Base-by-base conservation (phyloP, 2,329 filamentous ascomycete genomes). In the Triangularia setosa region DNA sequence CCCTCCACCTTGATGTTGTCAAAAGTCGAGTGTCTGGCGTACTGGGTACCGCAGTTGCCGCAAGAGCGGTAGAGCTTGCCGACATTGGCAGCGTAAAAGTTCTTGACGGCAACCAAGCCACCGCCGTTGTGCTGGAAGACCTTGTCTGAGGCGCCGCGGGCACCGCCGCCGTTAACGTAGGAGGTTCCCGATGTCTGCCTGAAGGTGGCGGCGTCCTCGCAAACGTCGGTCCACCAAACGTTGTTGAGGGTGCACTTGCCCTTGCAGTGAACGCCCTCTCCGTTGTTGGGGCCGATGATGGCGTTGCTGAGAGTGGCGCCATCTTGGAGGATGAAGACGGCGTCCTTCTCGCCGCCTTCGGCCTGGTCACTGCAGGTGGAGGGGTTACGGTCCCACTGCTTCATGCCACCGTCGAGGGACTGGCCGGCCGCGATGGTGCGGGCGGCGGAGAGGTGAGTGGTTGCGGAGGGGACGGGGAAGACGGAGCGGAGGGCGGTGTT, bases 271-370 rank as follows among this genome's bases (percentile, higher is more conserved):
- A 83, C 75, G 63, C 78, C 81, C 71, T 82, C 81, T 58, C 78
- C 76, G 66, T 82, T 75, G 67, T 80, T 77, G 14, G 77, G 76
- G 14, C 82, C 81, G 61, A 84, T 81, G 69, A 84, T 81, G 69
- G 80, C 81, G 69, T 84, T 83, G 69, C 76, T 79, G 18, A 84
- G 74, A 23, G 77, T 80, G n/a, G 77, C 82, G 44, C 82, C 82
- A 54, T 79, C 75, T 71, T 79, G 75, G 60, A 85, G 73, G 62
- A 80, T 75, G 77, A 84, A 84, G 65, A 84, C 80, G 27, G 82
- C 80, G 67, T 80, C 73, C 25, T 66, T 64, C 18, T 74, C 72
- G 18, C 72, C 73, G 33, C 68, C 68, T 40, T 70, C 73, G 12
- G 62, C 25, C 30, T 71, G 70, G 1, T 58, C 61, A 18, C 55